Evolutionary conservation across 805 yeast genomes (phyloP).

Genomic region (Yueomyces sp.): DNA sequence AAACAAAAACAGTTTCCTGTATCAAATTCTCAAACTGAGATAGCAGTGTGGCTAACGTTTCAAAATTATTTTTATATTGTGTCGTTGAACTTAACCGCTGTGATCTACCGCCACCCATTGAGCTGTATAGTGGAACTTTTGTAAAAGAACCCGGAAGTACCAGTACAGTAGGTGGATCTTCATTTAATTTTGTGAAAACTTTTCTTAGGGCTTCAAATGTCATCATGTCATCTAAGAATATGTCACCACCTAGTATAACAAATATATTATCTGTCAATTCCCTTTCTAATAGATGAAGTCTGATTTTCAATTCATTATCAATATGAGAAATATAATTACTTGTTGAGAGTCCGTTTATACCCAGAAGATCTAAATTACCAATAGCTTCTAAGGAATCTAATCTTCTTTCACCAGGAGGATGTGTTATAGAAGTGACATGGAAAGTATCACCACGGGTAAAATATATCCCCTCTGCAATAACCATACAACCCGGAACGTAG

Average conservation of each 20-base stretch:
- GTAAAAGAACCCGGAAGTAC: conserved; percentile 73
- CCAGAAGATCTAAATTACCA: conserved; percentile 67
- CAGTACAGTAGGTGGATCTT: conserved; percentile 53
- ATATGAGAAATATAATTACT: conserved; percentile 36
- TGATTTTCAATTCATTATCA: conserved; percentile 43
- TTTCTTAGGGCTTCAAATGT: conserved; percentile 53
- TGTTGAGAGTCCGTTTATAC: conserved; percentile 25
- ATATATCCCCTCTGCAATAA: conserved; percentile 77
- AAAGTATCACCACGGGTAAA: conserved; percentile 54
- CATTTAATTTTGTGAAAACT: conserved; percentile 41
- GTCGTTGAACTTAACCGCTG: conserved; percentile 33
- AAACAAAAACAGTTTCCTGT: conserved; percentile 39
- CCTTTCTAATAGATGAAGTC: conserved; percentile 43
- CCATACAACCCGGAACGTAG: conserved; percentile 61
- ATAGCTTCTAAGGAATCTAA: conserved; percentile 51
- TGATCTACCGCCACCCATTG: conserved; percentile 34
- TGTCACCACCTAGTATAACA: conserved; percentile 62
- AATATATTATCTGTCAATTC: conserved; percentile 43
- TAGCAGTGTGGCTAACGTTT: conserved; percentile 53
- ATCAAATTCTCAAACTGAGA: conserved; percentile 30
- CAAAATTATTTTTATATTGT: conserved; percentile 55
- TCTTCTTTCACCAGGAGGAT: conserved; percentile 80
- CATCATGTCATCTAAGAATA: conserved; percentile 47
- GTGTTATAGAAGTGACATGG: conserved; percentile 63
- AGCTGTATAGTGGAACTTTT: conserved; percentile 47